phyloP scores from a whole-genome alignment of 2,329 filamentous ascomycete genomes.

The Aspergillus puulaauensis region DNA sequence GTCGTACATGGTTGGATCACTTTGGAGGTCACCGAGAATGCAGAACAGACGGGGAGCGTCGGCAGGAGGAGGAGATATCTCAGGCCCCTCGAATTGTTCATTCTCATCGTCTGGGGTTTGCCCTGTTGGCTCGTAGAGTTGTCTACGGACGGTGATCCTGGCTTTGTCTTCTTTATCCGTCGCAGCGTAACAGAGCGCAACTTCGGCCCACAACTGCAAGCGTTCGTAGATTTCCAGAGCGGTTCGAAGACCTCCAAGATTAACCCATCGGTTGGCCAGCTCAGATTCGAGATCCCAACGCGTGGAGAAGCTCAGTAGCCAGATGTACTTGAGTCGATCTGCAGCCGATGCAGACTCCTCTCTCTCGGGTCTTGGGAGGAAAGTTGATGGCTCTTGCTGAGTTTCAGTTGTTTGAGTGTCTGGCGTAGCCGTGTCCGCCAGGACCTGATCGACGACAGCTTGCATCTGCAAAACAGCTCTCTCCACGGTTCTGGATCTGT shows the following conservation, averaged over 20 bases:
- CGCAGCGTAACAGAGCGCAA: slow-evolving; percentile 80
- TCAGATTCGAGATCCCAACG: slow-evolving; percentile 95
- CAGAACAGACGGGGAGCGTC: slow-evolving; percentile 89
- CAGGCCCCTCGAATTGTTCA: slow-evolving; percentile 64
- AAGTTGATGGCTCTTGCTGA: slow-evolving; percentile 63
- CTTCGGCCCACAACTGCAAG: slow-evolving; percentile 90
- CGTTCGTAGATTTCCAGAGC: slow-evolving; percentile 96
- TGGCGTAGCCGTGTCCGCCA: slow-evolving; percentile 70
- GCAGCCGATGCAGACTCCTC: slow-evolving; percentile 72
- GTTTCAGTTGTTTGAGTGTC: slow-evolving; percentile 36
- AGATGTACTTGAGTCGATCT: slow-evolving; percentile 78
- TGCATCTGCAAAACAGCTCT: slow-evolving; percentile 89
- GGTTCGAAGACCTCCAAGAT: slow-evolving; percentile 80
- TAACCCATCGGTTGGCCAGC: slow-evolving; percentile 87
- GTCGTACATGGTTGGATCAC: slow-evolving; percentile 71
- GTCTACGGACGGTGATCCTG: slow-evolving; percentile 69
- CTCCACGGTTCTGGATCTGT: slow-evolving; percentile 83
- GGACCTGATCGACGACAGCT: slow-evolving; percentile 90
- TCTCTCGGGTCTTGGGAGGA: slow-evolving; percentile 73
- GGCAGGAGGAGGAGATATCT: slow-evolving; percentile 68
- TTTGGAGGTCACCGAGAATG: slow-evolving; percentile 86
- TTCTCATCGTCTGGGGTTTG: slow-evolving; percentile 49
- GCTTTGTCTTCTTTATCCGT: slow-evolving; percentile 83
- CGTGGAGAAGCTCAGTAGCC: slow-evolving; percentile 78
- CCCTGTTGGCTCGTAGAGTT: slow-evolving; percentile 69